These are phyloP conservation scores for Nemania sp. DNA, from an alignment of 2,329 filamentous ascomycete genomes.

Conservation along the genomic window DNA sequence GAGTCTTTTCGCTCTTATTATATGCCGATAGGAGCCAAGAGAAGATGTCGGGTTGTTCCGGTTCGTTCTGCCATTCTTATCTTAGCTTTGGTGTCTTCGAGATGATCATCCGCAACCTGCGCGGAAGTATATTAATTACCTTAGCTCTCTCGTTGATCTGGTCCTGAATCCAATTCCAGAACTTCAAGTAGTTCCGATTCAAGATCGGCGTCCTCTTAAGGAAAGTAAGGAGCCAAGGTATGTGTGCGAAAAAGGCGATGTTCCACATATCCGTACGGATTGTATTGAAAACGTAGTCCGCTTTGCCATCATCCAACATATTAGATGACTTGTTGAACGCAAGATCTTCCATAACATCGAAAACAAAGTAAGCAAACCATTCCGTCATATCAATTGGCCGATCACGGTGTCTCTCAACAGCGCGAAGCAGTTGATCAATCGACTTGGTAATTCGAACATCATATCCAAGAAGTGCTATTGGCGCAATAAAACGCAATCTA, in stretches of 20 bases:
- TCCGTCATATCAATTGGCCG: constrained; percentile 39
- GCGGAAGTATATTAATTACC: background rate
- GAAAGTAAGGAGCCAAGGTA: background rate
- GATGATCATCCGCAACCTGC: background rate
- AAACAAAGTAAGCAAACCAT: constrained; percentile 45
- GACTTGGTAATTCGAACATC: constrained; percentile 39
- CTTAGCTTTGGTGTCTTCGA: background rate
- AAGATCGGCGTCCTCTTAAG: background rate
- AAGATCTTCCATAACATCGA: constrained; percentile 47
- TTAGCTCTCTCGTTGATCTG: constrained; percentile 2
- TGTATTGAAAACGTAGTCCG: constrained; percentile 47
- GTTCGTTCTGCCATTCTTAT: background rate
- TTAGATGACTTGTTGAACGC: constrained; percentile 46
- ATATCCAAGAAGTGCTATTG: constrained; percentile 44
- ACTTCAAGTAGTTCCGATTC: constrained; percentile 3
- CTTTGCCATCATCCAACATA: constrained; percentile 36
- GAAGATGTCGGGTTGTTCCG: constrained; percentile 50
- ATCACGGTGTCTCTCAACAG: constrained; percentile 1
- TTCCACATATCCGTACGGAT: background rate
- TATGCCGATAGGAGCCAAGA: constrained; percentile 56
- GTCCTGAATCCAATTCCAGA: constrained; percentile 4
- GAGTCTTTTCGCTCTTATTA: constrained; percentile 52
- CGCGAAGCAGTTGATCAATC: background rate
- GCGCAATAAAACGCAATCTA: background rate
- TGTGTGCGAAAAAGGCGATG: background rate